phyloP scores from a whole-genome alignment of 352 stramenopile species.

The Phytophthora sansomeana region DNA sequence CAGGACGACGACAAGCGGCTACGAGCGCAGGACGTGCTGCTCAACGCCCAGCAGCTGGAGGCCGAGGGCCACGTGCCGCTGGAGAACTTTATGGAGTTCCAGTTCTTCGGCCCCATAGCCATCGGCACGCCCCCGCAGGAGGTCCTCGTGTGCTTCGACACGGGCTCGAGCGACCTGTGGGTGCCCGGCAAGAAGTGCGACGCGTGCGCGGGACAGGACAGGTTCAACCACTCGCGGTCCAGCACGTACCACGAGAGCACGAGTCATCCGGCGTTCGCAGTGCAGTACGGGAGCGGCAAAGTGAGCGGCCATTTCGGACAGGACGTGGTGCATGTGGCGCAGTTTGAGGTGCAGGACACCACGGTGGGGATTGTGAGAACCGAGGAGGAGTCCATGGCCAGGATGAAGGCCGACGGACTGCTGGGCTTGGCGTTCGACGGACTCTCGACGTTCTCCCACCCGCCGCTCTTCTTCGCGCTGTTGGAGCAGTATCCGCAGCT shows the following conservation, averaged over 20 bases:
- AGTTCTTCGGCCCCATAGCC: conserved; percentile 77
- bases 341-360: conserved; percentile 55
- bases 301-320: conserved; percentile 69
- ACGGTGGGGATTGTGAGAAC: conserved; percentile 66
- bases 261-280: conserved; percentile 57
- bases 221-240: conserved; percentile 63
- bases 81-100: conserved; percentile 87
- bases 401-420: conserved; percentile 94
- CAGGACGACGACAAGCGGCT: conserved; percentile 13
- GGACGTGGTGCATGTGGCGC: conserved; percentile 61
- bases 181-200: conserved; percentile 64
- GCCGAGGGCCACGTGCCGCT: conserved; percentile 58
- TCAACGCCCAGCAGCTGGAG: conserved; percentile 39
- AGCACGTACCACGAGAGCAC: conserved; percentile 48
- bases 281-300: conserved; percentile 81
- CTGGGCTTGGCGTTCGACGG: conserved; percentile 96
- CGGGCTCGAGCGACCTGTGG: conserved; percentile 84
- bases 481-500: conserved; percentile 68
- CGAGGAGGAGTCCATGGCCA: conserved; percentile 81
- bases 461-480: conserved; percentile 74
- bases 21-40: conserved; percentile 26
- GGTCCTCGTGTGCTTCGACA: conserved; percentile 84
- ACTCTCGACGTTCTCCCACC: conserved; percentile 86
- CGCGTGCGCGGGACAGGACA: conserved; percentile 58
- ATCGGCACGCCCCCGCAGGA: conserved; percentile 77